Evolutionary conservation across 2,329 filamentous ascomycete species (phyloP).

Genomic region (Dactylellina parvicollis): DNA sequence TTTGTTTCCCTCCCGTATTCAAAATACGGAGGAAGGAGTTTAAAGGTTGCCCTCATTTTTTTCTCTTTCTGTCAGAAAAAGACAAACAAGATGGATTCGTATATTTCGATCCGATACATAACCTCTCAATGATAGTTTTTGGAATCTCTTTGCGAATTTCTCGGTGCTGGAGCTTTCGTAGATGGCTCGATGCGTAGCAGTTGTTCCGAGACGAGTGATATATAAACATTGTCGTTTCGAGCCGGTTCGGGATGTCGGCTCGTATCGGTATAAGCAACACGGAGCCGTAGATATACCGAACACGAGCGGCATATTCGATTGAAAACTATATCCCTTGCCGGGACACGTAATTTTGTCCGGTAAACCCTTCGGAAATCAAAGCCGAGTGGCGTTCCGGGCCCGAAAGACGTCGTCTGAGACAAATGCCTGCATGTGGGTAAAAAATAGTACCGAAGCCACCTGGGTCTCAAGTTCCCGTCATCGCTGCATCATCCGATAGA

Average conservation of each 20-base stretch:
- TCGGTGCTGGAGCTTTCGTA: neutral
- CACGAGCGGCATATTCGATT: neutral
- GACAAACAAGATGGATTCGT: constrained; percentile 6
- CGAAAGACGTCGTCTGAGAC: too few relatives aligned
- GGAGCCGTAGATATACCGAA: neutral
- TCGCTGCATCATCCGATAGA: neutral
- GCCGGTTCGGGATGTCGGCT: too few relatives aligned
- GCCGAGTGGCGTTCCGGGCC: neutral
- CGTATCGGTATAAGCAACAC: too few relatives aligned
- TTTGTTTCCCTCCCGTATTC: too few relatives aligned
- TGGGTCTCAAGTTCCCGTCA: neutral
- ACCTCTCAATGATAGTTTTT: constrained; percentile 34
- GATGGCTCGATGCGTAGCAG: neutral
- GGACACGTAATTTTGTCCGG: too few relatives aligned
- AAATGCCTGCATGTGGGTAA: neutral
- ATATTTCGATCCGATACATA: constrained; percentile 7
- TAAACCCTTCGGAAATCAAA: too few relatives aligned
- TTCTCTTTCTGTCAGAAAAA: neutral
- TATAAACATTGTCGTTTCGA: too few relatives aligned
- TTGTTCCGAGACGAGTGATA: too few relatives aligned
- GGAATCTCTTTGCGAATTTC: neutral
- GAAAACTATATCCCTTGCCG: too few relatives aligned
- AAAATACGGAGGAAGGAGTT: constrained; percentile 11
- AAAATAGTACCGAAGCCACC: neutral
- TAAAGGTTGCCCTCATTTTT: neutral